These are phyloP conservation scores for Isatis lusitanica DNA, from an alignment of 441 rosid species.

Conservation along the genomic window DNA sequence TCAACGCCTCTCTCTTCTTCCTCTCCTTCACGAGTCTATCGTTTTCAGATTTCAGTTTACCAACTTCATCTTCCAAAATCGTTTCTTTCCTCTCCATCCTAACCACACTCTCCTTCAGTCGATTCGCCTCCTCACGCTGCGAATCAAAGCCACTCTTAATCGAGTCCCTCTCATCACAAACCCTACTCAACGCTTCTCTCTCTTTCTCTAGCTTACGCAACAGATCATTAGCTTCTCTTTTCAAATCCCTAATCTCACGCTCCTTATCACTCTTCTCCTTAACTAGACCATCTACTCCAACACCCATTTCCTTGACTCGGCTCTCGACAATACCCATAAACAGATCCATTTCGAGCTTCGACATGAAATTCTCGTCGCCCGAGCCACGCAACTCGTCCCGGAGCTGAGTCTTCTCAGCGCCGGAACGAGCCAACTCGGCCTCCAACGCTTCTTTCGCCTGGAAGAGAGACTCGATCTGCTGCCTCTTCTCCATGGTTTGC, in stretches of 20 bases:
- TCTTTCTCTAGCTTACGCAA: slow-evolving; percentile 18
- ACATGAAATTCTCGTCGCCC: slow-evolving; percentile 41
- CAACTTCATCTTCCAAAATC: slow-evolving; percentile 34
- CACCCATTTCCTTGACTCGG: slow-evolving; percentile 45
- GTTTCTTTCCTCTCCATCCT: slow-evolving; percentile 10
- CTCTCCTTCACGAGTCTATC: slow-evolving; percentile 39
- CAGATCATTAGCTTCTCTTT: slow-evolving; percentile 29
- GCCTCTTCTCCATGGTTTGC: slow-evolving; percentile 44
- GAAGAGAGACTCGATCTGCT: slow-evolving; percentile 54
- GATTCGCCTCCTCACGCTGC: slow-evolving; percentile 23
- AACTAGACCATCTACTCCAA: slow-evolving; percentile 33
- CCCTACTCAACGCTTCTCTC: slow-evolving; percentile 19
- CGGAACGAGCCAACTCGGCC: slow-evolving; percentile 40
- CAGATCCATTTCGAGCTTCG: slow-evolving; percentile 54
- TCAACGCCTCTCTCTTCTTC: slow-evolving; percentile 41
- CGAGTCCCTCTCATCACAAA: slow-evolving; percentile 32
- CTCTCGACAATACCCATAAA: slow-evolving; percentile 47
- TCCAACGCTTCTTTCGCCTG: slow-evolving; percentile 50
- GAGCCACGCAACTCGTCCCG: slow-evolving; percentile 38
- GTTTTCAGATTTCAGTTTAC: slow-evolving; percentile 37
- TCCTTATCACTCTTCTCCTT: slow-evolving; percentile 45
- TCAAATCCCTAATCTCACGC: slow-evolving; percentile 45
- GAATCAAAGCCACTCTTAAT: slow-evolving; percentile 25
- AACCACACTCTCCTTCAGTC: slow-evolving; percentile 30
- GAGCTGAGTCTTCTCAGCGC: slow-evolving; percentile 35